These are phyloP conservation scores for Haplographium delicatum DNA, from an alignment of 495 filamentous ascomycete species.

Conservation along the genomic window DNA sequence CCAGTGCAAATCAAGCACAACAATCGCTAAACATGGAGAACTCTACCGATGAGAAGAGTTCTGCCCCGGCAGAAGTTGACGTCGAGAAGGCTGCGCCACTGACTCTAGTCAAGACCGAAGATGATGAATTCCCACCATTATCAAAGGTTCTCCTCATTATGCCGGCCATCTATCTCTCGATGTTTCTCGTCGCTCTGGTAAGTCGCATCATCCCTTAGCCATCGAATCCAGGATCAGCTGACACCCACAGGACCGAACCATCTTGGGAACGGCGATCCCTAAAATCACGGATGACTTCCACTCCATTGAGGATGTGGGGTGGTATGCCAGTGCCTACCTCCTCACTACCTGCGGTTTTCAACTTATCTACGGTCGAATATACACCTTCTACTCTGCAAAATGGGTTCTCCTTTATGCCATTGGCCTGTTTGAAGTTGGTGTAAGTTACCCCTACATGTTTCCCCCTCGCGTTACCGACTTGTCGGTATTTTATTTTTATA, in stretches of 20 bases:
- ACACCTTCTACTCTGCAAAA: conserved; percentile 40
- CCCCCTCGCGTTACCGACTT: background rate
- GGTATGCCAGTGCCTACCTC: conserved; percentile 53
- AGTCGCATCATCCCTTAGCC: background rate
- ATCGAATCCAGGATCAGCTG: background rate
- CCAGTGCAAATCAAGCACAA: too few species aligned
- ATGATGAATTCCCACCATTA: conserved; percentile 12
- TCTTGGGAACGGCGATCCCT: conserved; percentile 54
- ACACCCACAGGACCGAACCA: conserved; percentile 27
- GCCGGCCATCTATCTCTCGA: conserved; percentile 11
- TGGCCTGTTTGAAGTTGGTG: conserved; percentile 46
- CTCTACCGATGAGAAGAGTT: too few species aligned
- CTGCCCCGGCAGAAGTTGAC: too few species aligned
- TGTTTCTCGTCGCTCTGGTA: conserved; percentile 26
- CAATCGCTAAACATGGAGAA: too few species aligned
- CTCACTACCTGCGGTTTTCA: conserved; percentile 43
- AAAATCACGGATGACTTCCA: conserved; percentile 43
- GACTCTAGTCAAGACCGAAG: background rate
- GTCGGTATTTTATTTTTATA: too few species aligned
- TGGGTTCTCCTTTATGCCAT: conserved; percentile 22
- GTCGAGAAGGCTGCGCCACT: conserved; percentile 7
- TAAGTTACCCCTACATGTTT: conserved; percentile 1
- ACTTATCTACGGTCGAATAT: conserved; percentile 34
- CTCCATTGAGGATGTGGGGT: conserved; percentile 45
- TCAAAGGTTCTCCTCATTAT: conserved; percentile 13